These are phyloP conservation scores for Dothistroma septosporum DNA, from an alignment of 2,329 filamentous ascomycete species.

Conservation along the genomic window DNA sequence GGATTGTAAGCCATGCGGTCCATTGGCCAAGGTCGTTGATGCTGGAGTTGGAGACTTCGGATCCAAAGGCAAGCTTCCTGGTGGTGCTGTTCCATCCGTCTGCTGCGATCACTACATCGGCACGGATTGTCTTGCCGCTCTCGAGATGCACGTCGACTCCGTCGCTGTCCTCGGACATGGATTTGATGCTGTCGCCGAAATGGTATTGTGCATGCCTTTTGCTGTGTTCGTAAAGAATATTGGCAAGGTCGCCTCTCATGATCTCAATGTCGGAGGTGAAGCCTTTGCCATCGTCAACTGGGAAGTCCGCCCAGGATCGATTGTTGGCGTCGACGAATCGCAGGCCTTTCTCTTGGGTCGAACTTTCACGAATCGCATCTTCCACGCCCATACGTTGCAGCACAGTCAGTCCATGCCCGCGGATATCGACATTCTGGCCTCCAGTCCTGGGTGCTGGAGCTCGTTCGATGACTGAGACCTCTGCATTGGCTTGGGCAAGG, in stretches of 20 bases:
- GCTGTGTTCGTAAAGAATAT: slow-evolving; percentile 39
- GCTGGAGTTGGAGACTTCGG: slow-evolving; percentile 10
- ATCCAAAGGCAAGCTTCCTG: slow-evolving; percentile 24
- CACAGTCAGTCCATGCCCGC: slow-evolving; percentile 26
- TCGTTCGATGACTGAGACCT: slow-evolving; percentile 37
- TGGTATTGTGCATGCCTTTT: slow-evolving; percentile 23
- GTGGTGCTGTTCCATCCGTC: slow-evolving; percentile 29
- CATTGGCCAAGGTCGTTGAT: slow-evolving; percentile 24
- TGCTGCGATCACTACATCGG: slow-evolving; percentile 29
- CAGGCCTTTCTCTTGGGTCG: slow-evolving; percentile 26
- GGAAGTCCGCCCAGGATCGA: slow-evolving; percentile 23
- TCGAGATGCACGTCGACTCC: slow-evolving; percentile 11
- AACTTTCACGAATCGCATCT: slow-evolving; percentile 16
- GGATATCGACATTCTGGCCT: slow-evolving; percentile 31
- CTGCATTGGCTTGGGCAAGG: slow-evolving; percentile 32
- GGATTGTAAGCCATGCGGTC: slow-evolving; percentile 27
- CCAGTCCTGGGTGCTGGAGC: slow-evolving; percentile 8
- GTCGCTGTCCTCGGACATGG: slow-evolving; percentile 10
- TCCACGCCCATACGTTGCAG: slow-evolving; percentile 28
- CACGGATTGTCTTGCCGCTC: slow-evolving; percentile 15
- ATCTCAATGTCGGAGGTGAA: slow-evolving; percentile 54
- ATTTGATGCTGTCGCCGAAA: slow-evolving; percentile 21
- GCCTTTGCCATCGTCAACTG: slow-evolving; percentile 20
- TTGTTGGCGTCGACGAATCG: slow-evolving; percentile 24
- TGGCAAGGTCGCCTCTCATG: slow-evolving; percentile 50